Percentiles rank a stretch among this genome's conserved stretches.
These are phyloP conservation scores for Mycena albidolilacea DNA, from an alignment of 768 basidiomycete species.

Conservation along the genomic window DNA sequence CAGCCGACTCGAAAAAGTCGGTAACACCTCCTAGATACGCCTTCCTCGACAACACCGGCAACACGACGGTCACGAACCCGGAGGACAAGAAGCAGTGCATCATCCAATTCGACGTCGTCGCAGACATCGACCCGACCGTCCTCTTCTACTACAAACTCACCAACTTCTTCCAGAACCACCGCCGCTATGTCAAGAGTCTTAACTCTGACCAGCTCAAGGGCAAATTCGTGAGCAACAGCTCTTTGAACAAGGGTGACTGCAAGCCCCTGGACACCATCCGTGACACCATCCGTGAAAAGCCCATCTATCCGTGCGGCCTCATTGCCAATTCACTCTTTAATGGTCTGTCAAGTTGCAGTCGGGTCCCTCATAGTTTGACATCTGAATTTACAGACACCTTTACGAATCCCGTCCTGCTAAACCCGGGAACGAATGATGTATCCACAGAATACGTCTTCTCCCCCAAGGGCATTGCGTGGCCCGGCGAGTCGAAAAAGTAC, in stretches of 20 bases:
- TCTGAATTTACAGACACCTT: conserved; percentile 77
- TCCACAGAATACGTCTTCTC: conserved; percentile 80
- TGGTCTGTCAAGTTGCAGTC: conserved; percentile 62
- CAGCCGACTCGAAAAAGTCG: conserved; percentile 66
- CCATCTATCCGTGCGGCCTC: conserved; percentile 95
- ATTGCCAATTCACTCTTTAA: conserved; percentile 99
- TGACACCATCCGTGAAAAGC: conserved; percentile 60
- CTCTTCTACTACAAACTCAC: conserved; percentile 97
- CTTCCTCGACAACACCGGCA: conserved; percentile 72
- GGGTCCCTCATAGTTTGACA: neutral
- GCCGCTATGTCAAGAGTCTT: conserved; percentile 95
- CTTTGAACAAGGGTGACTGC: conserved; percentile 84
- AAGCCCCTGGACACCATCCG: conserved; percentile 81
- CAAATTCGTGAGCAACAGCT: conserved; percentile 60
- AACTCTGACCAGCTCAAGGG: conserved; percentile 91
- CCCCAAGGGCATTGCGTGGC: conserved; percentile 92
- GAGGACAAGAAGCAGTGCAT: conserved; percentile 73
- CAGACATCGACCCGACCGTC: conserved; percentile 79
- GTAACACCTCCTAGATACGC: conserved; percentile 78
- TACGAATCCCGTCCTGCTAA: conserved; percentile 71
- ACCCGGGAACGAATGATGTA: conserved; percentile 61
- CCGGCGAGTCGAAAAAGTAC: conserved; percentile 95
- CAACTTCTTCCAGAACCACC: conserved; percentile 98
- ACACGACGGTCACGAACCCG: conserved; percentile 59
- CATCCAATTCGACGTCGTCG: conserved; percentile 87